Percentiles rank a stretch among this genome's conserved stretches.
Conservation (phyloP, 192 early-diverging fungal genomes). For the Coemansia sp. region DNA sequence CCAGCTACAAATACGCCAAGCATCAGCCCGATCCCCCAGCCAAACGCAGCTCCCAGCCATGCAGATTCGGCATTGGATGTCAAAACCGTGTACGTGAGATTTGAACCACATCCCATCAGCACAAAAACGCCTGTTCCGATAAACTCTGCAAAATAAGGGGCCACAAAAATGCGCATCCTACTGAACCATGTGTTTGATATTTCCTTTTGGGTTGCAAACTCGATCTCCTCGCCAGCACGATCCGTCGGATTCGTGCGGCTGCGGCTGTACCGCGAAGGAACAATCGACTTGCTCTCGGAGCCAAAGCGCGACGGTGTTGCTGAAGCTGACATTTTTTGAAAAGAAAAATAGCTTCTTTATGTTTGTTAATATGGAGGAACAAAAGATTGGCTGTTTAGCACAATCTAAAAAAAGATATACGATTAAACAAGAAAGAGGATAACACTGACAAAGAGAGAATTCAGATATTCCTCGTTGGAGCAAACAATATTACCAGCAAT, state of each 20-base stretch:
- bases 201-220: slow-evolving; percentile 42
- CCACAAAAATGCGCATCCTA: slow-evolving; percentile 46
- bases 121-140: slow-evolving; percentile 52
- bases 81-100: slow-evolving; percentile 42
- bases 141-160: slow-evolving; percentile 57
- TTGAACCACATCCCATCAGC: slow-evolving; percentile 49
- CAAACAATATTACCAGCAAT: not conserved
- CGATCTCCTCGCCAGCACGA: slow-evolving; percentile 50
- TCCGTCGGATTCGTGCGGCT: slow-evolving; percentile 20
- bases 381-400: not conserved
- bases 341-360: not conserved
- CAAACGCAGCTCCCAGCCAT: slow-evolving; percentile 55
- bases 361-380: not conserved
- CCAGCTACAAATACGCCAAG: slow-evolving; percentile 48
- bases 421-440: no score
- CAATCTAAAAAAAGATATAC: not conserved
- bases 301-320: slow-evolving; percentile 14
- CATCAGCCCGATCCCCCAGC: slow-evolving; percentile 57
- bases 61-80: slow-evolving; percentile 53
- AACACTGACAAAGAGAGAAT: no score
- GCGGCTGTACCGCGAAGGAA: slow-evolving; percentile 12
- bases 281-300: slow-evolving; percentile 11
- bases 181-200: slow-evolving; percentile 41
- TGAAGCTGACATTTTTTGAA: slow-evolving; percentile 17
- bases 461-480: no score